Evolutionary conservation across 192 early-diverging fungal species (phyloP).

Genomic region (Haplosporangium gracile): DNA sequence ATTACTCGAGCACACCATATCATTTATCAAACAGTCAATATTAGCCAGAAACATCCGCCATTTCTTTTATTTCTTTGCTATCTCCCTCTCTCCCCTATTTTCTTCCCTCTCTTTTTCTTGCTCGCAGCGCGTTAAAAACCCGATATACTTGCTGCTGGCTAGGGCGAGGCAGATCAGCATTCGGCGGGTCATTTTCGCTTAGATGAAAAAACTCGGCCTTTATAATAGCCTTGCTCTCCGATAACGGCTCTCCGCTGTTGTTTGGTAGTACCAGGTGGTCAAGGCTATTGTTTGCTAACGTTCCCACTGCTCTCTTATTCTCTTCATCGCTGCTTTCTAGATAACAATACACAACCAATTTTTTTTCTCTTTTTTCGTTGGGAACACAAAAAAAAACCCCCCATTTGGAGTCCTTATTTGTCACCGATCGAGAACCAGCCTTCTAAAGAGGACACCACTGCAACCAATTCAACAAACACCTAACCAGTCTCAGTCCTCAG

Average conservation of each 20-base stretch:
- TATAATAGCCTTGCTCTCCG: not conserved
- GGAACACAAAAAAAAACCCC: conserved; percentile 9
- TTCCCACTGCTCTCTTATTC: not conserved
- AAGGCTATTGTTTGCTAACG: conserved; percentile 4
- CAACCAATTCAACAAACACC: not conserved
- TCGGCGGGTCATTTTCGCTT: no score
- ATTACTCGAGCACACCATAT: not conserved
- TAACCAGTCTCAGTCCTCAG: not conserved
- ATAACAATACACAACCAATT: not conserved
- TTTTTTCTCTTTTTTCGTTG: not conserved
- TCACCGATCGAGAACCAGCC: not conserved
- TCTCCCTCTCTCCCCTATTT: not conserved
- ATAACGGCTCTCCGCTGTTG: not conserved
- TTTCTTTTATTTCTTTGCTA: not conserved
- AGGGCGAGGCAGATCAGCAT: no score
- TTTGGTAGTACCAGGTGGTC: not conserved
- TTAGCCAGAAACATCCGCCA: not conserved
- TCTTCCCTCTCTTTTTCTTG: no score
- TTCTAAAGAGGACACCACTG: not conserved
- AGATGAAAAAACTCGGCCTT: not conserved
- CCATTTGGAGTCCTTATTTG: not conserved
- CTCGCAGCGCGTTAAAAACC: no score
- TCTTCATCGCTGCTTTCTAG: not conserved
- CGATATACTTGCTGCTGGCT: no score
- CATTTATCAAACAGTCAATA: not conserved